Percentiles rank a stretch among this genome's conserved stretches.
Conservation (phyloP, 1,284 basidiomycete species). For the Salmacisia buchloeana region DNA sequence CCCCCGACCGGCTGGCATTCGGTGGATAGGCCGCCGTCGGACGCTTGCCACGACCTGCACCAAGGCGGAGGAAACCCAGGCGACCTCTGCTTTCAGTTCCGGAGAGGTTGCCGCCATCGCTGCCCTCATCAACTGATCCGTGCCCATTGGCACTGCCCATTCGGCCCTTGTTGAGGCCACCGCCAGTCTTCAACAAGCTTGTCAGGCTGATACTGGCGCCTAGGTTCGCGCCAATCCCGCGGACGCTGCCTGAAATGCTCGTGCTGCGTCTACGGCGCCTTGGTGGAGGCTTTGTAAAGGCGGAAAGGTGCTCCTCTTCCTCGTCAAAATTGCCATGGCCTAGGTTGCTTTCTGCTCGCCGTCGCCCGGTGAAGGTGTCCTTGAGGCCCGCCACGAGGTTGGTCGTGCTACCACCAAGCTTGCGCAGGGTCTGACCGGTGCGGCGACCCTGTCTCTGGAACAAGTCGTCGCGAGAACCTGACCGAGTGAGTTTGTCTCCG, state of each 20-base stretch:
- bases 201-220: constrained; percentile 1
- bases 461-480: too few relatives aligned
- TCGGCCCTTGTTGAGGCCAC: not conserved
- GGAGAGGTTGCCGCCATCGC: not conserved
- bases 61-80: not conserved
- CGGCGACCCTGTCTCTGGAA: too few relatives aligned
- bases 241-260: not conserved
- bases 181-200: not conserved
- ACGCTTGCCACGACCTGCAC: not conserved
- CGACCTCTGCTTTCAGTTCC: not conserved
- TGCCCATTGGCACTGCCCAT: not conserved
- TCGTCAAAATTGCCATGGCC: too few relatives aligned
- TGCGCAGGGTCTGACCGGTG: too few relatives aligned
- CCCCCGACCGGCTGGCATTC: not conserved
- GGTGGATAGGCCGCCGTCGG: not conserved
- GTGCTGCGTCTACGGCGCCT: not conserved
- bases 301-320: not conserved
- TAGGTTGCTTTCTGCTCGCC: too few relatives aligned
- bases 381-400: too few relatives aligned
- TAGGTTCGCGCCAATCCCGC: not conserved
- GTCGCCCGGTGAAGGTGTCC: too few relatives aligned
- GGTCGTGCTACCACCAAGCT: too few relatives aligned
- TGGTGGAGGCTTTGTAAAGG: too few relatives aligned
- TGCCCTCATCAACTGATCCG: not conserved
- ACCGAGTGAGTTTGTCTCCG: too few relatives aligned